Conservation (phyloP, 805 yeast species). For the Candida schatavii region DNA sequence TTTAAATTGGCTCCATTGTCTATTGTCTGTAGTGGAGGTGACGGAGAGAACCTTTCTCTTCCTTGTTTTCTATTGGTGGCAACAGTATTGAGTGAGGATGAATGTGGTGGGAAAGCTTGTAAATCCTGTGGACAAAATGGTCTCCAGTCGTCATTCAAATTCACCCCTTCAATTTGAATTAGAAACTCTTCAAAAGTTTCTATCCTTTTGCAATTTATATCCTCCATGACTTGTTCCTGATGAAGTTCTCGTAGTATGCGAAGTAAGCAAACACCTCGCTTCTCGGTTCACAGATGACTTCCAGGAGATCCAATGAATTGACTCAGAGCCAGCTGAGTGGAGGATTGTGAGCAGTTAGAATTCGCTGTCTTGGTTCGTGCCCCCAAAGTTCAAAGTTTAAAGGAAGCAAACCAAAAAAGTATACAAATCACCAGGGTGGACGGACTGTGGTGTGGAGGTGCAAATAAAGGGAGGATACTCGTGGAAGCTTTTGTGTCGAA, state of each 20-base stretch:
- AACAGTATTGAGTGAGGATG: not conserved
- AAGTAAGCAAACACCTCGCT: too few relatives aligned
- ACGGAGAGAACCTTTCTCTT: not conserved
- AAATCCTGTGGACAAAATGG: conserved; percentile 2
- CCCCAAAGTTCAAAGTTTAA: too few relatives aligned
- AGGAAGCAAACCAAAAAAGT: too few relatives aligned
- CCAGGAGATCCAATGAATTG: too few relatives aligned
- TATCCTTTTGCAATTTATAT: not conserved
- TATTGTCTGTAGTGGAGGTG: not conserved
- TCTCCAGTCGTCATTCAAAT: not conserved
- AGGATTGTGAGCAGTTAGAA: too few relatives aligned
- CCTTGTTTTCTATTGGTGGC: not conserved
- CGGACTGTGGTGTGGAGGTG: not conserved
- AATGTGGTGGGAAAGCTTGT: not conserved
- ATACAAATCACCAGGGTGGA: not conserved
- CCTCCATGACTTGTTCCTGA: not conserved
- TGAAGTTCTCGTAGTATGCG: too few relatives aligned
- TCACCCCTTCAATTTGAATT: not conserved
- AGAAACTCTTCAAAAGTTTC: conserved; percentile 3
- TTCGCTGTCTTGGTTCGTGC: too few relatives aligned
- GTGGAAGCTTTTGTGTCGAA: not conserved
- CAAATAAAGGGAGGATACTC: not conserved
- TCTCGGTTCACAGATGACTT: too few relatives aligned
- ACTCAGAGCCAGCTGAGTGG: too few relatives aligned
- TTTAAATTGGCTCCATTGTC: not conserved